These are phyloP conservation scores for Adiantum capillusveneris DNA, from an alignment of 75 land plant species.

Conservation along the genomic window DNA sequence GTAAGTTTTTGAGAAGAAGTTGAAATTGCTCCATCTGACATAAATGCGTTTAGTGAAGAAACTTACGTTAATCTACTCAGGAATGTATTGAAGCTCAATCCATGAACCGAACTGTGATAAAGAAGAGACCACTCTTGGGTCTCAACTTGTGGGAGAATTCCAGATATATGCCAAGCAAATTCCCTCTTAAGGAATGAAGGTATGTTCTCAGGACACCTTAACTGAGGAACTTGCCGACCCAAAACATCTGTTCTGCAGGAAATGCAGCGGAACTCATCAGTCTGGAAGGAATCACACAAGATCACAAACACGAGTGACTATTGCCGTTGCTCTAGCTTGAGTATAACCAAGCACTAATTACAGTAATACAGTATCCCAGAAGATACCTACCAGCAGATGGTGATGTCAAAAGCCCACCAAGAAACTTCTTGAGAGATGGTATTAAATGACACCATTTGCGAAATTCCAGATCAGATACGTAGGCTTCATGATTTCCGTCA, in stretches of 20 bases:
- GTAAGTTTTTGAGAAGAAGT: too few relatives aligned
- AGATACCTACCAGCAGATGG: conserved; percentile 45
- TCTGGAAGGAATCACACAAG: not conserved
- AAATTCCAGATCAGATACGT: conserved; percentile 62
- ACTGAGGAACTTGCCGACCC: conserved; percentile 14
- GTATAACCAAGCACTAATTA: conserved; percentile 57
- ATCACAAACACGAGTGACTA: conserved; percentile 39
- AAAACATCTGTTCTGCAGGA: conserved; percentile 44
- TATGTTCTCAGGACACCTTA: conserved; percentile 9
- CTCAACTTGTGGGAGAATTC: conserved; percentile 57
- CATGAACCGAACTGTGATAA: conserved; percentile 70
- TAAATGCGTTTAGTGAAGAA: not conserved
- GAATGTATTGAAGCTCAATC: conserved; percentile 88
- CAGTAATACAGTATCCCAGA: conserved; percentile 49
- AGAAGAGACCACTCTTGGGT: conserved; percentile 70
- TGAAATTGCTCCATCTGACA: too few relatives aligned
- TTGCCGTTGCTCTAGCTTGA: conserved; percentile 69
- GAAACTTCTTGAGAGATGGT: conserved; percentile 76
- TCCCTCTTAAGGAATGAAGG: conserved; percentile 50
- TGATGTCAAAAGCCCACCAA: conserved; percentile 50
- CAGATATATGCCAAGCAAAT: conserved; percentile 89
- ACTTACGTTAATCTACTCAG: conserved; percentile 54
- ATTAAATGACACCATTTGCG: conserved; percentile 57
- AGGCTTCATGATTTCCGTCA: conserved; percentile 12
- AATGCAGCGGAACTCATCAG: not conserved